Evolutionary conservation across 2,329 filamentous ascomycete genomes (phyloP).

Genomic region (Exophiala viscosa): DNA sequence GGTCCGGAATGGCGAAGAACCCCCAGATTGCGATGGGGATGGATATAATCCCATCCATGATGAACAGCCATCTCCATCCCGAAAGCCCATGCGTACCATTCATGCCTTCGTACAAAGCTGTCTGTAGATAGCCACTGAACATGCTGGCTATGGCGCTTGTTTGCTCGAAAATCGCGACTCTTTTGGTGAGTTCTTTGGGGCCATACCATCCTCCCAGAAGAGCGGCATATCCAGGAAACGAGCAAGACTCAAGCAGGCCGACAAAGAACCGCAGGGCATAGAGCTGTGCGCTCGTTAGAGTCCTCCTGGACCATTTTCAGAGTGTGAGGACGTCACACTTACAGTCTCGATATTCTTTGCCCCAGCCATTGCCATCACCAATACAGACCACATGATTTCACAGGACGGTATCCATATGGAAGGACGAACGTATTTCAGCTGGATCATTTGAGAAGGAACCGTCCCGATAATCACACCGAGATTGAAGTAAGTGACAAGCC

Average conservation of each 20-base stretch:
- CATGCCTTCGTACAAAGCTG: conserved; percentile 49
- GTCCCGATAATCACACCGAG: not conserved
- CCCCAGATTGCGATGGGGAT: conserved; percentile 43
- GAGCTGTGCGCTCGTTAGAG: not conserved
- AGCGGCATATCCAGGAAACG: conserved; percentile 32
- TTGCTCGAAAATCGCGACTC: conserved; percentile 51
- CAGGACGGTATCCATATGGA: conserved; percentile 30
- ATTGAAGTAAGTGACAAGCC: conserved; percentile 1
- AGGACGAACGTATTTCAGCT: conserved; percentile 21
- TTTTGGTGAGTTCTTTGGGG: conserved; percentile 48
- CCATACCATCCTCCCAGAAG: conserved; percentile 42
- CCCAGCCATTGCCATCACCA: conserved; percentile 25
- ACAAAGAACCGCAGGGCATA: conserved; percentile 4
- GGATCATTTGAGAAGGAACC: not conserved
- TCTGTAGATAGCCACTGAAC: conserved; percentile 52
- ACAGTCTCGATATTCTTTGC: conserved; percentile 3
- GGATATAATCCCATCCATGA: conserved; percentile 40
- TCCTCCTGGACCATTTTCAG: too few relatives aligned
- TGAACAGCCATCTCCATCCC: conserved; percentile 40
- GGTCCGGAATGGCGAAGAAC: conserved; percentile 40
- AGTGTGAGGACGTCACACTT: not conserved
- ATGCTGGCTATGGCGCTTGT: conserved; percentile 42
- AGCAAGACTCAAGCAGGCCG: conserved; percentile 25
- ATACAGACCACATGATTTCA: conserved; percentile 31
- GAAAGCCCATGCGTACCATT: conserved; percentile 49